Conservation (phyloP, 768 basidiomycete species). For the Russula virescens region DNA sequence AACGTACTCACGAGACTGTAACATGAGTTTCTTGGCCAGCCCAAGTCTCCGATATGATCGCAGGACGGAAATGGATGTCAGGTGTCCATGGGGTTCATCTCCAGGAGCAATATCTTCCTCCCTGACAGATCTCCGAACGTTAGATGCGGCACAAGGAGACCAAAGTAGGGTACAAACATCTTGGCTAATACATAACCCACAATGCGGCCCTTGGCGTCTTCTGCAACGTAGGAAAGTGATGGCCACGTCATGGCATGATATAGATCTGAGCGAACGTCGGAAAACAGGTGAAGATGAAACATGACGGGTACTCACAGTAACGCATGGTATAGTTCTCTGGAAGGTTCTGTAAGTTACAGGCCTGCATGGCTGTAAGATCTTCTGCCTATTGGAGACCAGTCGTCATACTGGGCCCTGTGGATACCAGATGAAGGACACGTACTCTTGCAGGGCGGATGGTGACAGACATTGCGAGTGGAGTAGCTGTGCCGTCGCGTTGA, state of each 20-base stretch:
- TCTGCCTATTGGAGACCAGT: slow-evolving; percentile 49
- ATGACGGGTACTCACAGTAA: slow-evolving; percentile 45
- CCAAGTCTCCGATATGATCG: slow-evolving; percentile 88
- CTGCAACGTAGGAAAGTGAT: slow-evolving; percentile 87
- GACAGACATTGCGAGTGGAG: slow-evolving; percentile 31
- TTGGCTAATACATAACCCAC: slow-evolving; percentile 96
- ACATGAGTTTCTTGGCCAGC: slow-evolving; percentile 90
- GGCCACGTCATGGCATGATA: slow-evolving; percentile 69
- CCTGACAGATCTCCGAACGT: slow-evolving; percentile 36
- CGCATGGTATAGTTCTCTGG: slow-evolving; percentile 89
- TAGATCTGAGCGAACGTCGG: background rate
- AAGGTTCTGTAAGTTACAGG: slow-evolving; percentile 87
- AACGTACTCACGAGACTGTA: slow-evolving; percentile 71
- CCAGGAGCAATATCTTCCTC: slow-evolving; percentile 58
- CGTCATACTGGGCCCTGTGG: slow-evolving; percentile 13
- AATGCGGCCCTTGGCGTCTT: slow-evolving; percentile 81
- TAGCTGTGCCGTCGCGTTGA: no score
- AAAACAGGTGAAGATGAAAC: background rate
- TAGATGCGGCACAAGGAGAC: background rate
- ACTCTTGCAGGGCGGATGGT: slow-evolving; percentile 41
- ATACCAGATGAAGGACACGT: slow-evolving; percentile 20
- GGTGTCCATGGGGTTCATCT: slow-evolving; percentile 75
- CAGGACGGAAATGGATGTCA: slow-evolving; percentile 94
- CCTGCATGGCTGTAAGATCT: slow-evolving; percentile 90
- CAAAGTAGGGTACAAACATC: slow-evolving; percentile 51